Base-by-base conservation (phyloP, 2,329 filamentous ascomycete genomes). In the Alternaria sp. region DNA sequence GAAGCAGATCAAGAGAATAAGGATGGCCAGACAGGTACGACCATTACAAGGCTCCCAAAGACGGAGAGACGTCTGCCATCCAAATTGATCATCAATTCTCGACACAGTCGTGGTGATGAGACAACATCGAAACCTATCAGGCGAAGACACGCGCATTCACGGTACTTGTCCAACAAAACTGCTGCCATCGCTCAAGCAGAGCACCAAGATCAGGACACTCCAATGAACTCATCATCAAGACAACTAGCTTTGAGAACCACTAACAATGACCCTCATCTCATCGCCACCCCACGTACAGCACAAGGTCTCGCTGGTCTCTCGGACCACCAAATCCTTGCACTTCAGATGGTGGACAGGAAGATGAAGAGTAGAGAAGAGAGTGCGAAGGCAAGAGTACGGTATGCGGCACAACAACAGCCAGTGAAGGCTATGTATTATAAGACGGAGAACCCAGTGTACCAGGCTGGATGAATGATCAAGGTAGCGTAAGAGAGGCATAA, bases 361-460 rank as follows among this genome's bases (percentile, higher is more conserved):
- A 59, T 41, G 52, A 54, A 42, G 38, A 48, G 44, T 3, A 54
- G 43, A 18, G 38, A 59, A 22, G 53, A 43, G 1, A 51, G 7
- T 22, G 57, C 52, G 11, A 42, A 28, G 6, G 54, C 54, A 1
- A 59, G 20, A 28, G 20, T 32, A 5, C 14, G 8, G 11, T 36
- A 51, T 18, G 22, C 32, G 24, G 53, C 57, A 6, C 24, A 46
- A 42, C 41, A 48, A 7, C 57, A 56, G 26, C 57, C 57, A 7
- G 39, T 36, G 1, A 59, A 59, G 24, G 30, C 44, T 3, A 7
- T 59, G 6, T 56, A 59, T 18, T 59, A 59, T 4, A 59, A 59
- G 39, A 56, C 57, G 2, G 57, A 56, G 39, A 59, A 59, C 6
- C 52, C 52, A 7, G 57, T 59, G 5, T 59, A 59, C 30, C 57